Evolutionary conservation across 129 eudicot genomes (phyloP), one percentile per base, ranked within the genome.

Genomic region (Centella asiatica): DNA sequence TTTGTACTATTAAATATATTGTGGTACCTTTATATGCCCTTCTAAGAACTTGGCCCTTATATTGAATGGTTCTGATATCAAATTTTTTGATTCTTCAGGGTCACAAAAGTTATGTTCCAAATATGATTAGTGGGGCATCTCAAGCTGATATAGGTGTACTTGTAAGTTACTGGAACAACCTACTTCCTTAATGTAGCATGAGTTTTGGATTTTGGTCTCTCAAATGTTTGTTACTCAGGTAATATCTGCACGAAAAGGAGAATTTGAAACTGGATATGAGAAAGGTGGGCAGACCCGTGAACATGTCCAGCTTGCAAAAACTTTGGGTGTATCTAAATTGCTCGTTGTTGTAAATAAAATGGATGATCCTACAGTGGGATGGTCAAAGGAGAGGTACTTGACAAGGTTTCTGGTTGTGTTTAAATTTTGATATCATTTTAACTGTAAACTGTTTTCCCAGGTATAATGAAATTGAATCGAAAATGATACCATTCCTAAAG

Each of bases 231-330:
- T 37, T 37, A 22, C 71, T 53, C 50, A 86, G 98, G 98, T 90
- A 2, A 86, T 90, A 72, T 90, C 98, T 73, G 98, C 98, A 67
- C 89, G 98, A 27, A 90, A 83, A 72, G 98, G 98, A 15, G 95
- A 90, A 75, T 90, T 90, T 77, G 98, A 90, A 80, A 90, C 95
- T 64, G 98, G 98, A 48, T 90, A 72, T 72, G 95, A 90, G 73
- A 81, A 75, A 78, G 98, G 98, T 77, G 98, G 98, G 23, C 98
- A 90, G 77, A 90, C 98, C 14, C 87, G 98, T 45, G 95, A 90
- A 71, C 98, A 90, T 87, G 94, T 90, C 68, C 86, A 78, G 60
- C 97, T 86, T 54, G 95, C 97, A 69, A 86, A 90, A 74, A 86
- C 94, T 33, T 69, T 86, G 72, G 95, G 95, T 64, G 97, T 90